Conservation (phyloP, 352 stramenopile species). For the Phytophthora sojae region DNA sequence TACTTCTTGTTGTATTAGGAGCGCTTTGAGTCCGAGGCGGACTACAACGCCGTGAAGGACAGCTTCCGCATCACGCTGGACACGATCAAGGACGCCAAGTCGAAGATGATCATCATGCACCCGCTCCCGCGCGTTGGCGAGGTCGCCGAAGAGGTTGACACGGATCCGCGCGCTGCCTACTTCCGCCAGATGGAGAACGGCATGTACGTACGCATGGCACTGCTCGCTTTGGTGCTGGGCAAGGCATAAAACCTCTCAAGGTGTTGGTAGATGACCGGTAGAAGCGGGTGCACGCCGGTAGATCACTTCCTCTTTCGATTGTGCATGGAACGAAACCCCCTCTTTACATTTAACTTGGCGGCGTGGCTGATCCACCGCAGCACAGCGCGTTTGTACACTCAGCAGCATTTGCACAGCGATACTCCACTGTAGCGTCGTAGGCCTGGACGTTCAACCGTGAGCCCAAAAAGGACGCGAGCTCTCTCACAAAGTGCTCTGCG, state of each 20-base stretch:
- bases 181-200: constrained; percentile 98
- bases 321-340: constrained; percentile 23
- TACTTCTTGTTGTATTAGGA: constrained; percentile 67
- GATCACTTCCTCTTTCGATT: not conserved
- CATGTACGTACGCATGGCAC: constrained; percentile 99
- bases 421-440: constrained; percentile 73
- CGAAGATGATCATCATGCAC: constrained; percentile 97
- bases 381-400: constrained; percentile 57
- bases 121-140: constrained; percentile 98
- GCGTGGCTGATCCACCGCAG: constrained; percentile 23
- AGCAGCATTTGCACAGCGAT: constrained; percentile 56
- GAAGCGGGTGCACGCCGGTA: constrained; percentile 17
- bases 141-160: constrained; percentile 97
- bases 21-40: constrained; percentile 93
- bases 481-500: constrained; percentile 58
- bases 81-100: constrained; percentile 88
- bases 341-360: constrained; percentile 22
- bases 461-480: constrained; percentile 71
- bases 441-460: constrained; percentile 72
- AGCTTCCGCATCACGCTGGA: constrained; percentile 82
- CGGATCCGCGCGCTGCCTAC: constrained; percentile 96
- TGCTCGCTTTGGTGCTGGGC: constrained; percentile 94
- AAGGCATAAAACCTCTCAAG: constrained; percentile 57
- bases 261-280: not conserved
- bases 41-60: constrained; percentile 96